Evolutionary conservation across 176 grass and related monocot species (phyloP), one percentile per base, ranked within the genome.

Genomic region (Oryza rufipogon): DNA sequence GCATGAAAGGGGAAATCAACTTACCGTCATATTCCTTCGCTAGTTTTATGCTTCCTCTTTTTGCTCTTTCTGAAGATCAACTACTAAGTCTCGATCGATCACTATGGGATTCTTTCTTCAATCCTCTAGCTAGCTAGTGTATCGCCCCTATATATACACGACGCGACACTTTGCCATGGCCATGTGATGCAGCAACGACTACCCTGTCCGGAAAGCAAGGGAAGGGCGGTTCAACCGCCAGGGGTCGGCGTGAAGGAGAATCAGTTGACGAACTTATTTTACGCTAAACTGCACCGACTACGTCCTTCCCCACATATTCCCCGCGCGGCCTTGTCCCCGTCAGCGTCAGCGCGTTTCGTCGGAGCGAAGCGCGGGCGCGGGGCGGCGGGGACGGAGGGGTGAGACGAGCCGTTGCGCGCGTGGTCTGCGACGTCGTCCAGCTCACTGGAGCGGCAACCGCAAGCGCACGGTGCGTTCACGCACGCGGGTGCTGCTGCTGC

Each of bases 161-260:
- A 16, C 15, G 26, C 10, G 5, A 38, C 0, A 5, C 36, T 38
- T 45, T 16, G 33, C 1, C 8, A 4, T n/a, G 22, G 69, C 52
- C 81, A 66, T 83, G 80, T 75, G 82, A 26, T 16, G 10, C 44
- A n/a, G 41, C 69, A 81, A 75, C 63, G 85, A 79, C 66, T 56
- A 19, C 65, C 66, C 12, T 23, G 14, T 6, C 74, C 83, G 25
- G 39, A 49, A 86, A 83, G 39, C 60, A 75, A 33, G 81, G 87
- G 32, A 3, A 3, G 25, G 47, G 56, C 68, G 7, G 60, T 36
- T 67, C 73, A 54, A 61, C 7, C 26, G 63, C 26, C 0, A 63
- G 38, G 75, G 61, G 77, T 73, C 79, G 66, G 58, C 58, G 58
- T n/a, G 79, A 78, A 17, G 23, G 7, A 15, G 11, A 9, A 36